These are phyloP conservation scores for Gillenia trifoliata DNA, from an alignment of 306 rosid genomes.

Conservation along the genomic window DNA sequence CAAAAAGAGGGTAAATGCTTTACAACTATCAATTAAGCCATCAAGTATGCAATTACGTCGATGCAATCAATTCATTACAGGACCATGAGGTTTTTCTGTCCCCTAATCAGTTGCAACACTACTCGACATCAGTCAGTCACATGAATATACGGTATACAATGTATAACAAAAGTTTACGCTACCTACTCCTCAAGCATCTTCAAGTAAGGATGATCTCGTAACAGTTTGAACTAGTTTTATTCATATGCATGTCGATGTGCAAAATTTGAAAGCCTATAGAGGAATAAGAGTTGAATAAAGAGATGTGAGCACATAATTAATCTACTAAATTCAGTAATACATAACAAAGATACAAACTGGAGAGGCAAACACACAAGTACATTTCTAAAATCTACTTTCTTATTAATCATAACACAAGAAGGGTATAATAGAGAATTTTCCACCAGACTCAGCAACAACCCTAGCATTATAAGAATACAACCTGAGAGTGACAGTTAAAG, in stretches of 20 bases:
- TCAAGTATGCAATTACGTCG: not conserved
- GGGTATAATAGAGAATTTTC: not conserved
- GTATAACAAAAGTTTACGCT: not conserved
- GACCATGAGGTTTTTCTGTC: not conserved
- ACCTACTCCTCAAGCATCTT: not conserved
- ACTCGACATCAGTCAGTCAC: not conserved
- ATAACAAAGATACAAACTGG: not conserved
- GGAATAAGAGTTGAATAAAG: slow-evolving; percentile 4
- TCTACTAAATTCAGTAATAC: not conserved
- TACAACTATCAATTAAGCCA: not conserved
- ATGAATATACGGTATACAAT: not conserved
- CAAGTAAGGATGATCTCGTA: not conserved
- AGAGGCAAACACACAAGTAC: slow-evolving; percentile 10
- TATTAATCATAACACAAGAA: not conserved
- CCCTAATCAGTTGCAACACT: not conserved
- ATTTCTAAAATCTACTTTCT: not conserved
- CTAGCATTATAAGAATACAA: slow-evolving; percentile 3
- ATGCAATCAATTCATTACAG: slow-evolving; percentile 2
- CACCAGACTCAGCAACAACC: slow-evolving; percentile 1
- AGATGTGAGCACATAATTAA: not conserved
- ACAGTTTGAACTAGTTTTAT: slow-evolving; percentile 1
- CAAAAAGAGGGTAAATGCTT: not conserved
- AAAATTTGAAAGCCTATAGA: slow-evolving; percentile 1
- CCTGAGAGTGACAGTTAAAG: slow-evolving; percentile 7
- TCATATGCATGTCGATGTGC: slow-evolving; percentile 6